Base-by-base conservation (phyloP, 768 basidiomycete genomes). In the Rubroboletus pulcherrimus region DNA sequence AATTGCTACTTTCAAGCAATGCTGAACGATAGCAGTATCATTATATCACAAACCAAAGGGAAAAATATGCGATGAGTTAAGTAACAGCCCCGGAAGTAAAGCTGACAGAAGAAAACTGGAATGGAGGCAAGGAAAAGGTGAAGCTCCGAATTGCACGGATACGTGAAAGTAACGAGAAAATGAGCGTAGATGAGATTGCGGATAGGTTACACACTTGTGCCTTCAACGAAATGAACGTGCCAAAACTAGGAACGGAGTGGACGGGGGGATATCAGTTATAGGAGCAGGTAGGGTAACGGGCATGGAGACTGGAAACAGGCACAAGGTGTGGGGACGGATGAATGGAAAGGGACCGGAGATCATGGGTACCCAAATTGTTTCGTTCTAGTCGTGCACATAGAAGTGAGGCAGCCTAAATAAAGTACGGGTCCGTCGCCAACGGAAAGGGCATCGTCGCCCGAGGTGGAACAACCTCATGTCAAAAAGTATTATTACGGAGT, bases 21-120 rank as follows among this genome's bases (percentile, higher is more conserved):
- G 49, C 49, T 26, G 40, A 55, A 62, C 59, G 63, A 65, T 58
- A 72, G 65, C 65, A 71, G 62, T 68, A 68, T 68, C 69, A 71
- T 70, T 76, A 76, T 76, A 74, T 71, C 74, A 75, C 75, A 75
- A 56, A 70, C 66, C 56, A 39, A 61, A 64, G 63, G 63, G 51
- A 60, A 61, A 63, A 68, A 73, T 73, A 71, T 71, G 67, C 71
- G 57, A 63, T 61, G 62, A 50, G 53, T 69, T 69, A 71, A 71
- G 67, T 71, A 73, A 63, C 58, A 66, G 62, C 63, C 66, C 69
- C 48, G 21, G 50, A 51, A 53, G 59, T 61, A 59, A 56, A 59
- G 44, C 55, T 38, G 51, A 68, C 57, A 58, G 57, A 61, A 63
- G 48, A 43, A 44, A 37, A 35, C 8, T 49, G 48, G 48, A 52